Conservation (phyloP, 495 filamentous ascomycete genomes). For the Penicillium ucsense region DNA sequence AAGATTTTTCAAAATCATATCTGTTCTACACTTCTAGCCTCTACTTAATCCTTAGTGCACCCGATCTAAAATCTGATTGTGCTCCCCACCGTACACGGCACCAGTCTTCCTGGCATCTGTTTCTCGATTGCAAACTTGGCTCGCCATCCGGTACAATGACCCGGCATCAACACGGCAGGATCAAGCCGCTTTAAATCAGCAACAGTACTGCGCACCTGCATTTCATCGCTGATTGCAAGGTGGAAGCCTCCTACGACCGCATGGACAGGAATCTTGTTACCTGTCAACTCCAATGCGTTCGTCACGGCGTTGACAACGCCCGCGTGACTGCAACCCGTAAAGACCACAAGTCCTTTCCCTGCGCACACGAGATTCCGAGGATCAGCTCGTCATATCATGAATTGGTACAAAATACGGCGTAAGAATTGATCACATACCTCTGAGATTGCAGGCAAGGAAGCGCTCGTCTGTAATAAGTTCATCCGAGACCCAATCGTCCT, state of each 20-base stretch:
- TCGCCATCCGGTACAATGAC: conserved; percentile 54
- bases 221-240: conserved; percentile 39
- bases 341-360: conserved; percentile 50
- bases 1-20: no score
- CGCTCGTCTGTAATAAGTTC: conserved; percentile 49
- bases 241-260: conserved; percentile 53
- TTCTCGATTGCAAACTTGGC: conserved; percentile 52
- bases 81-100: conserved; percentile 47
- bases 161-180: conserved; percentile 45
- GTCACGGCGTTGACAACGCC: conserved; percentile 48
- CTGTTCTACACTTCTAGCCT: no score
- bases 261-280: conserved; percentile 36
- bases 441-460: conserved; percentile 49
- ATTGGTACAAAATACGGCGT: no score
- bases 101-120: conserved; percentile 44
- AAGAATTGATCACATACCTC: conserved; percentile 25
- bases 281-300: conserved; percentile 36
- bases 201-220: conserved; percentile 38
- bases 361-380: not conserved
- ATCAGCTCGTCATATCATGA: no score
- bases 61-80: conserved; percentile 36
- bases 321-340: conserved; percentile 54
- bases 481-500: conserved; percentile 44
- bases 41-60: no score
- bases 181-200: conserved; percentile 42